Conservation (phyloP, 768 basidiomycete species). For the Psilocybe sp. region DNA sequence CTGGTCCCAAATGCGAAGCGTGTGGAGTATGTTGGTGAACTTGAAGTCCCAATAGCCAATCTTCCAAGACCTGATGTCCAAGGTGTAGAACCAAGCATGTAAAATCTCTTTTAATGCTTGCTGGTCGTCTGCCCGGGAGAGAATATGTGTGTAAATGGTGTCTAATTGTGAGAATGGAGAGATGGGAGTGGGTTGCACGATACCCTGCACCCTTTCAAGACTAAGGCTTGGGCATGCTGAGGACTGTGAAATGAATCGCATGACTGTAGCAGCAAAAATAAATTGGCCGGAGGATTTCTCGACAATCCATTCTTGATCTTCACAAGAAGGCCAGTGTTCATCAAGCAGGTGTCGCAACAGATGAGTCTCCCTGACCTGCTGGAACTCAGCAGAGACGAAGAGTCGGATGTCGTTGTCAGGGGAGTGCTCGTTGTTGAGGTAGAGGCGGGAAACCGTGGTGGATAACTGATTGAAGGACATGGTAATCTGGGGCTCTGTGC, state of each 20-base stretch:
- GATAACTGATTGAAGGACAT: neutral
- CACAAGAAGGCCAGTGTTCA: neutral
- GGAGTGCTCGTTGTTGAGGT: neutral
- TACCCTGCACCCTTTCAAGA: no score
- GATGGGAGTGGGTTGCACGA: no score
- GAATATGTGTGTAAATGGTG: no score
- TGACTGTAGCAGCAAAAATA: constrained; percentile 4
- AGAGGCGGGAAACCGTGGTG: neutral
- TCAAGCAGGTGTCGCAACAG: neutral
- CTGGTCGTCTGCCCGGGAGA: no score
- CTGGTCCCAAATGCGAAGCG: no score
- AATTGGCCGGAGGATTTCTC: constrained; percentile 1
- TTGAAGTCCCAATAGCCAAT: no score
- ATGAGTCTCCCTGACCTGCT: neutral
- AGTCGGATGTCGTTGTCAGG: neutral
- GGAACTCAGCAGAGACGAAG: neutral
- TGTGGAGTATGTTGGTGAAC: no score
- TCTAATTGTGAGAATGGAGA: no score
- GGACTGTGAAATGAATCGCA: constrained; percentile 3
- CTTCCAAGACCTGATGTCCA: no score
- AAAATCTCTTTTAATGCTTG: no score
- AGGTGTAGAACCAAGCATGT: no score
- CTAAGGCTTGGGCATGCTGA: neutral
- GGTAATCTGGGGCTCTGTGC: neutral
- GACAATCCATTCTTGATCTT: neutral